phyloP scores from a whole-genome alignment of 495 filamentous ascomycete species.

The Penicillium soppii region DNA sequence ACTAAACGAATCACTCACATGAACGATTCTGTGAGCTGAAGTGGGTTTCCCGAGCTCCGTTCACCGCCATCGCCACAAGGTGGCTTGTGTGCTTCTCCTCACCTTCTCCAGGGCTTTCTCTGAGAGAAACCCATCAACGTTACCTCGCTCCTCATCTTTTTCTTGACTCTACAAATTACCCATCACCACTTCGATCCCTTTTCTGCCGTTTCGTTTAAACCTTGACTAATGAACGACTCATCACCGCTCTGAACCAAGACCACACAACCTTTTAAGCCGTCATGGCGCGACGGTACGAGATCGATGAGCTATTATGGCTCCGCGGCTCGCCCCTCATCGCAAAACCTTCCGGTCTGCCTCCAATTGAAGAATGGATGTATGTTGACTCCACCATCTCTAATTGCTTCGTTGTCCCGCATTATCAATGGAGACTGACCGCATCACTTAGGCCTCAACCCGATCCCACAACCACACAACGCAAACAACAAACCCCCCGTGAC shows the following conservation, averaged over 20 bases:
- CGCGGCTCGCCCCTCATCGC: conserved; percentile 79
- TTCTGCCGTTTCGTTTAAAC: not conserved
- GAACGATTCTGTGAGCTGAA: no score
- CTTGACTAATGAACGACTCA: conserved; percentile 35
- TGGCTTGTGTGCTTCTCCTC: conserved; percentile 32
- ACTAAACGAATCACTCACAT: no score
- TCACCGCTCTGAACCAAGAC: conserved; percentile 27
- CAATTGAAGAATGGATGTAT: conserved; percentile 93
- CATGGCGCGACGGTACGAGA: conserved; percentile 69
- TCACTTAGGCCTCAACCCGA: conserved; percentile 42
- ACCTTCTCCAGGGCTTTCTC: conserved; percentile 18
- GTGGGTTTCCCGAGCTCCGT: conserved; percentile 31
- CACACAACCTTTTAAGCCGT: conserved; percentile 31
- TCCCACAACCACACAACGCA: conserved; percentile 43
- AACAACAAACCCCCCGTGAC: conserved; percentile 44
- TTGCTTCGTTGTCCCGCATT: conserved; percentile 12
- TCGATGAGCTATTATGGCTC: conserved; percentile 74
- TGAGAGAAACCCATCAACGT: not conserved
- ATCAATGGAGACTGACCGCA: conserved; percentile 26
- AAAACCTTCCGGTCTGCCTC: conserved; percentile 78
- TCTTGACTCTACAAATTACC: not conserved
- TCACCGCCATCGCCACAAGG: conserved; percentile 36
- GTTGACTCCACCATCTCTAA: conserved; percentile 1
- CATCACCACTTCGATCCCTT: not conserved
- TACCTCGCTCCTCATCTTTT: conserved; percentile 2